Evolutionary conservation across 2,329 filamentous ascomycete species (phyloP).

Genomic region (Diaporthe longicolla): DNA sequence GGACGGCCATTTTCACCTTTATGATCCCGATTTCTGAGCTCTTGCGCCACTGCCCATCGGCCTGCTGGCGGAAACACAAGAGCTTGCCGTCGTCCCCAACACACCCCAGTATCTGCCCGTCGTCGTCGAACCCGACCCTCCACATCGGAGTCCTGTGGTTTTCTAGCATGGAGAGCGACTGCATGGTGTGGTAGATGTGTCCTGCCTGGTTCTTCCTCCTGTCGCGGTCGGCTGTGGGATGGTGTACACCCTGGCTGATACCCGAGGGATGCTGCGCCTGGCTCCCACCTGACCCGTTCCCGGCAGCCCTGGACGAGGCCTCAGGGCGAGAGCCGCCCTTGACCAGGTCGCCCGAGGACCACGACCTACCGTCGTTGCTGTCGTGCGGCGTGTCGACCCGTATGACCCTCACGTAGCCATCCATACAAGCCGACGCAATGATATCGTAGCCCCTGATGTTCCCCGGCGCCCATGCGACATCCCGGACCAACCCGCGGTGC

Average conservation of each 20-base stretch:
- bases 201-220: conserved; percentile 72
- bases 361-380: conserved; percentile 63
- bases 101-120: conserved; percentile 80
- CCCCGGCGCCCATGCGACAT: conserved; percentile 93
- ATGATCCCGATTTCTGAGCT: conserved; percentile 72
- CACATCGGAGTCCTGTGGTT: conserved; percentile 80
- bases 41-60: conserved; percentile 71
- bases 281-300: conserved; percentile 34
- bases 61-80: conserved; percentile 72
- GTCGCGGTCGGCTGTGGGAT: conserved; percentile 62
- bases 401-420: conserved; percentile 91
- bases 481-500: conserved; percentile 83
- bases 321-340: conserved; percentile 50
- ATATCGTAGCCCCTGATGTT: conserved; percentile 92
- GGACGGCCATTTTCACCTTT: conserved; percentile 67
- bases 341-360: conserved; percentile 62
- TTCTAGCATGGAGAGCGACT: conserved; percentile 76
- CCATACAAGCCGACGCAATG: conserved; percentile 92
- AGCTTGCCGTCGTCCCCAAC: conserved; percentile 82
- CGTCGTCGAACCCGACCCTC: conserved; percentile 79
- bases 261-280: conserved; percentile 59
- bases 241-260: conserved; percentile 67
- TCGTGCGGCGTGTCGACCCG: conserved; percentile 75
- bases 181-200: conserved; percentile 74
- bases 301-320: conserved; percentile 31